Evolutionary conservation across 768 basidiomycete genomes (phyloP).

Genomic region (Suillus subluteus): DNA sequence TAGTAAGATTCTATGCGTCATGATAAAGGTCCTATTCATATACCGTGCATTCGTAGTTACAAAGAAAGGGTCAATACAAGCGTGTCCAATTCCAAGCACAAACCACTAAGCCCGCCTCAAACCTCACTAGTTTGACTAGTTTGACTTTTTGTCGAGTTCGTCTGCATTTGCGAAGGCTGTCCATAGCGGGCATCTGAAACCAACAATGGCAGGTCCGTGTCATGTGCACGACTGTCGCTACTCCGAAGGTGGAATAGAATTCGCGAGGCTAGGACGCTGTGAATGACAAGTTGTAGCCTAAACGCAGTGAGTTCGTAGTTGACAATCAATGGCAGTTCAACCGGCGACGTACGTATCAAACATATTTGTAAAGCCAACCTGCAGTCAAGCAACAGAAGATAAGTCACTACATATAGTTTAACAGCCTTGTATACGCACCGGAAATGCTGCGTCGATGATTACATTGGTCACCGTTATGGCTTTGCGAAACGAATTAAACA

Average conservation of each 20-base stretch:
- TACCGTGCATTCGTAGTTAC: neutral
- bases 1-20: neutral
- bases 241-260: constrained; percentile 32
- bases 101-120: neutral
- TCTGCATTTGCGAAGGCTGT: neutral
- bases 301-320: neutral
- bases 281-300: constrained; percentile 27
- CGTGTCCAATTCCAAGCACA: neutral
- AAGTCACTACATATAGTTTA: neutral
- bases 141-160: neutral
- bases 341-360: neutral
- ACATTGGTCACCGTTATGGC: constrained; percentile 22
- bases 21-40: neutral
- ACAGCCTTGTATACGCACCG: constrained; percentile 9
- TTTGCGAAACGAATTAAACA: constrained; percentile 3
- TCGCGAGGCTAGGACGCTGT: constrained; percentile 29
- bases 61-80: neutral
- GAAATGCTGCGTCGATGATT: constrained; percentile 12
- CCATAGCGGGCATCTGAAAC: too few relatives aligned
- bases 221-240: constrained; percentile 15
- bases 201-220: neutral
- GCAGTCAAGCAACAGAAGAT: neutral
- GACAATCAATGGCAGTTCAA: neutral
- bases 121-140: neutral
- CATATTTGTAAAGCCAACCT: neutral